Evolutionary conservation across 2,329 filamentous ascomycete species (phyloP).

Genomic region (Fusarium sp.): DNA sequence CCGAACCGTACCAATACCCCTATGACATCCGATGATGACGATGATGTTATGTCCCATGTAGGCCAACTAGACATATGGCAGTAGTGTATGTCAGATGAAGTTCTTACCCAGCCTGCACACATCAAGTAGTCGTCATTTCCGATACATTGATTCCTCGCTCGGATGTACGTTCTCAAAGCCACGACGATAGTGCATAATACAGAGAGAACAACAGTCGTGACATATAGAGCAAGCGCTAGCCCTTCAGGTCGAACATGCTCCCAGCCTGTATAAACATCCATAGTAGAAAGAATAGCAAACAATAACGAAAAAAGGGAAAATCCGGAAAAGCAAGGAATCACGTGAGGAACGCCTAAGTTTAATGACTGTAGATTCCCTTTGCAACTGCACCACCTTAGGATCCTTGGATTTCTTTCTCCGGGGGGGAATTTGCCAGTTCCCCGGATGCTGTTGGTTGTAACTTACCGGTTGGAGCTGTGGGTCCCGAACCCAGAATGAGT

Average conservation of each 20-base stretch:
- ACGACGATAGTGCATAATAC: constrained; percentile 12
- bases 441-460: too few species aligned
- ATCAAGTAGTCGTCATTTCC: constrained; percentile 25
- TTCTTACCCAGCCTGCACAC: constrained; percentile 16
- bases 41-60: constrained; percentile 21
- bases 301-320: too few species aligned
- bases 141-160: not conserved
- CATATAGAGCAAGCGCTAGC: constrained; percentile 7
- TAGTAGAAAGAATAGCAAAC: too few species aligned
- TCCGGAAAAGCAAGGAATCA: too few species aligned
- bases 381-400: too few species aligned
- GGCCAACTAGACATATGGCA: not conserved
- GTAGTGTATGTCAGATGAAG: not conserved
- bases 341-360: too few species aligned
- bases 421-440: too few species aligned
- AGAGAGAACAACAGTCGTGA: constrained; percentile 9
- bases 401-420: too few species aligned
- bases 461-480: too few species aligned
- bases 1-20: constrained; percentile 7
- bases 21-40: constrained; percentile 9
- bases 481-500: too few species aligned
- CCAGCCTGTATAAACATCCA: constrained; percentile 1
- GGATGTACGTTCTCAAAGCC: not conserved
- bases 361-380: too few species aligned
- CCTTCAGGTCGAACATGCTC: constrained; percentile 3